Base-by-base conservation (phyloP, 495 filamentous ascomycete species). In the Cudoniella acicularis region DNA sequence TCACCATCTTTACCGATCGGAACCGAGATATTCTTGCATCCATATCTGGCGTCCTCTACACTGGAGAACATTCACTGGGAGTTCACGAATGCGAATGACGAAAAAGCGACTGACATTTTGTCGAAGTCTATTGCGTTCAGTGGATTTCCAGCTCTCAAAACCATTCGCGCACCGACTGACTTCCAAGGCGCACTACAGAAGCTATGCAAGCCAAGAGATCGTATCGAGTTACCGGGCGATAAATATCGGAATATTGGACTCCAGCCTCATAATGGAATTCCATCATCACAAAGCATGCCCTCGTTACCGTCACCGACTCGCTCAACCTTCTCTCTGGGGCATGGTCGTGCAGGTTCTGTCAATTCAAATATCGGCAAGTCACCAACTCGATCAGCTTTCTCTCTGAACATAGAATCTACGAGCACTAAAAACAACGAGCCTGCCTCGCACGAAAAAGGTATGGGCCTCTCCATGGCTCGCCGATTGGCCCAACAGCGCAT, bases 11-110 rank as follows among this genome's bases (percentile, higher is more conserved):
- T 91, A 57, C 78, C 85, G 0, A 64, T 71, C 2, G 85, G 84
- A 49, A 75, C 78, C 21, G 82, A 87, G 50, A 77, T 88, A 40
- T 85, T 85, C 71, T 71, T 83, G 18, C 78, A 79, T 59, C 88
- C 87, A 0, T 83, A 90, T 56, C 75, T 96, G 4, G 86, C 86
- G 1, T 92, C 86, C 0, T 68, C 72, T 0, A 83, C 78, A 18
- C 78, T 96, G 0, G 73, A 83, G 56, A 83, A 82, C 52, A 73
- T 94, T 13, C 90, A 94, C 72, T 94, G 92, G 92, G 90, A 96
- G 64, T 81, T 92, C 23, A 81, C 87, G 0, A 59, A 73, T 40
- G 60, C 69, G 11, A 61, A 66, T 17, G 68, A 75, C 21, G 77
- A 73, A 36, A 57, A 64, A 18, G 88, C 90, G 10, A 91, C 90